A percentile compares a stretch with the other conserved stretches of the same genome.
Conservation (phyloP, 2,329 filamentous ascomycete species). For the Hymenoscyphus fructigenus region DNA sequence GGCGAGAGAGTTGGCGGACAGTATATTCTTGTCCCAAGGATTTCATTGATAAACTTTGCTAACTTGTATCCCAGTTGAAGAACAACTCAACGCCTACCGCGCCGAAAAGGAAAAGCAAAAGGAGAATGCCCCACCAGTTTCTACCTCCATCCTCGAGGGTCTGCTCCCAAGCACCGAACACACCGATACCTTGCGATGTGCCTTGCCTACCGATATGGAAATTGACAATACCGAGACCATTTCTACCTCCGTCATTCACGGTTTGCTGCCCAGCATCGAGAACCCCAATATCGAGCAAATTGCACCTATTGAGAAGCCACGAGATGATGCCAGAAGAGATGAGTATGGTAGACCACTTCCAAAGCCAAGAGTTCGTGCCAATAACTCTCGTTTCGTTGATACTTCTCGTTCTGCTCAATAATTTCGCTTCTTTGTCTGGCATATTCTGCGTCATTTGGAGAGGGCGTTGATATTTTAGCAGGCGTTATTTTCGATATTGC, state of each 20-base stretch:
- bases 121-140: background rate
- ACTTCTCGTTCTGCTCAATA: background rate
- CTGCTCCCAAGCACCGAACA: background rate
- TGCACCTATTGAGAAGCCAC: background rate
- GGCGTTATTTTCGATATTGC: background rate
- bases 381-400: background rate
- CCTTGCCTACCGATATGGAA: background rate
- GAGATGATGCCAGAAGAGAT: background rate
- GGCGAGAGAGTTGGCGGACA: background rate
- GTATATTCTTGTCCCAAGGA: background rate
- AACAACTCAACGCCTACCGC: background rate
- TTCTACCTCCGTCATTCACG: background rate
- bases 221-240: background rate
- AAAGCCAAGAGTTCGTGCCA: slow-evolving; percentile 1
- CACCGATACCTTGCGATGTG: background rate
- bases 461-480: background rate
- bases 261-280: background rate
- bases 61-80: background rate
- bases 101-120: slow-evolving; percentile 3
- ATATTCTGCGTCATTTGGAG: background rate
- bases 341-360: background rate
- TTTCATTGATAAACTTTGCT: background rate
- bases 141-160: background rate
- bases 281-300: background rate
- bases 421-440: background rate